Evolutionary conservation across 805 yeast genomes (phyloP), one percentile per base, ranked within the genome.

Genomic region (Metschnikowia noctiluminum): DNA sequence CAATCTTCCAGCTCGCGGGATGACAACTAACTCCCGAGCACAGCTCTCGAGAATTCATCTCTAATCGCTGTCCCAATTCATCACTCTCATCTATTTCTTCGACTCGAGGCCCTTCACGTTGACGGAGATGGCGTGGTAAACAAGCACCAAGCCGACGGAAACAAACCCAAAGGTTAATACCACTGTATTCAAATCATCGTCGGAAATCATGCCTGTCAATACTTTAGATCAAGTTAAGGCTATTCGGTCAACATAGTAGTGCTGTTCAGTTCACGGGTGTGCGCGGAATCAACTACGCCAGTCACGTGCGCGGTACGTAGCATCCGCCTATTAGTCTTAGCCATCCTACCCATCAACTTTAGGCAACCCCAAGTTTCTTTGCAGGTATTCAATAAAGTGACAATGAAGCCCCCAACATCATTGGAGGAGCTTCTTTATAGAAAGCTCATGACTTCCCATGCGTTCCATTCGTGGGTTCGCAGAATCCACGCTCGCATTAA

Each of bases 161-260:
- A 80, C 62, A 47, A 89, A 65, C 6, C 97, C 97, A 56, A 87
- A 84, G 11, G 81, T 66, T 40, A 88, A 76, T 43, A 88, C 95
- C 40, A 89, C 70, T 42, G 79, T 69, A 65, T 90, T 81, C 64
- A 91, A 78, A 66, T 89, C 94, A 47, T 73, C 74, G 75, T 91
- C 97, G 13, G 88, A 75, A 61, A 91, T 90, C 97, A 91, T 21
- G 21, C 21, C 21, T 21, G 21, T 21, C 21, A 21, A 4, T 21
- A 21, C 21, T 21, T 21, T 4, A 21, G 21, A 21, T 21, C 21
- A 21, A 21, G 21, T 21, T 21, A 21, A 21, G 21, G 21, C 21
- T 21, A 21, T 4, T 21, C 21, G 21, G 21, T 21, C 21, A 21
- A 21, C 21, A 21, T 21, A 21, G 21, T 21, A 31, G 46, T 30